Conservation (phyloP, 2,329 filamentous ascomycete genomes). For the Ophiognomonia clavigignenti-juglandacearum region DNA sequence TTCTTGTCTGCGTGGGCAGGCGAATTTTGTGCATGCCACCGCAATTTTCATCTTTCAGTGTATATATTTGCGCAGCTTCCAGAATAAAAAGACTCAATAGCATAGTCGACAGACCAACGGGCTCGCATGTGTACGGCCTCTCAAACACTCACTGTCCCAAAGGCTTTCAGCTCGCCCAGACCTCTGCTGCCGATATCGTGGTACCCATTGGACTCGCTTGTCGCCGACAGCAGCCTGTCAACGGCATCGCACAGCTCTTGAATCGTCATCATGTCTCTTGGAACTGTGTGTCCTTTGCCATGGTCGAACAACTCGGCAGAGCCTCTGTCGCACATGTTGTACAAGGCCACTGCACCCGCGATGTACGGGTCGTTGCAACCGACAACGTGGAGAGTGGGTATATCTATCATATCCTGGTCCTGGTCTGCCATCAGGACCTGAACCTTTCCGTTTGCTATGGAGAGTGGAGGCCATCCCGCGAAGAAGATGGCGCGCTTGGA, state of each 20-base stretch:
- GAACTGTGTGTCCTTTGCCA: slow-evolving; percentile 37
- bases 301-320: slow-evolving; percentile 37
- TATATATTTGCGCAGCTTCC: no score
- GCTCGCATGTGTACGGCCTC: no score
- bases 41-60: no score
- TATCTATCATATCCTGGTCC: slow-evolving; percentile 31
- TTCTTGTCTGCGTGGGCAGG: no score
- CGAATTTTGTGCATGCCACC: no score
- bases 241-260: slow-evolving; percentile 25
- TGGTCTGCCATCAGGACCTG: slow-evolving; percentile 30
- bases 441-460: slow-evolving; percentile 25
- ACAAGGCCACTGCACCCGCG: slow-evolving; percentile 6
- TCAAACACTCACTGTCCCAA: no score
- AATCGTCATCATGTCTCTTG: slow-evolving; percentile 27
- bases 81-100: no score
- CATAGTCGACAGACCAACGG: no score
- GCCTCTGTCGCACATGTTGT: slow-evolving; percentile 36
- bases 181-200: no score
- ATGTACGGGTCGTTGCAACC: slow-evolving; percentile 29
- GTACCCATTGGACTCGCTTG: no score
- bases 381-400: slow-evolving; percentile 36
- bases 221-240: no score
- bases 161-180: no score
- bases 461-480: slow-evolving; percentile 38
- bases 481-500: slow-evolving; percentile 40